A percentile compares a stretch with the other conserved stretches of the same genome.
Evolutionary conservation across 371 early-diverging fungal species (phyloP).

Genomic region (Smittium culicis): DNA sequence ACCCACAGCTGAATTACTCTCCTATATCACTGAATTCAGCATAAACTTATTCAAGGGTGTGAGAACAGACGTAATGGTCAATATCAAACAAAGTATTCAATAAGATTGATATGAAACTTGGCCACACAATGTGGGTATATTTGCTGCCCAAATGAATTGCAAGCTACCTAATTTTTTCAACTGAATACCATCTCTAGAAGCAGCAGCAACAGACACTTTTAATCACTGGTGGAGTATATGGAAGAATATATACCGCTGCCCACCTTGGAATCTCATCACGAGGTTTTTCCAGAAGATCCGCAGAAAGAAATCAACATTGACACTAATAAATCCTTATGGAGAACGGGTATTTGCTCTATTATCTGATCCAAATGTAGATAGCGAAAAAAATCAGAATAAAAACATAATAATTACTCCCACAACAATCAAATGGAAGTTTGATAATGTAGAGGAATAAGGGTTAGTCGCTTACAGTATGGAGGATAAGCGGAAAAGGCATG

Average conservation of each 20-base stretch:
- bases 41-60: neutral
- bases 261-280: neutral
- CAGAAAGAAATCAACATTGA: neutral
- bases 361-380: neutral
- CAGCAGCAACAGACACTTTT: neutral
- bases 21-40: neutral
- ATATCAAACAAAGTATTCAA: neutral
- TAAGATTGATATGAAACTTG: neutral
- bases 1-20: neutral
- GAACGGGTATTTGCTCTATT: neutral
- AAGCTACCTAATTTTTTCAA: neutral
- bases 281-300: neutral
- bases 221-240: neutral
- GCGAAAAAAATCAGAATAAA: neutral
- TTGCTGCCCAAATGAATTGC: neutral
- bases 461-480: neutral
- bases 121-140: neutral
- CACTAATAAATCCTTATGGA: neutral
- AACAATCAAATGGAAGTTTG: neutral
- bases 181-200: neutral
- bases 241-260: neutral
- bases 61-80: neutral
- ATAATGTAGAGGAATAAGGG: neutral
- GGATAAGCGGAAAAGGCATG: conserved; percentile 1
- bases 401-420: neutral